These are phyloP conservation scores for Talaromyces sp. DNA, from an alignment of 2,329 filamentous ascomycete genomes.

Conservation along the genomic window DNA sequence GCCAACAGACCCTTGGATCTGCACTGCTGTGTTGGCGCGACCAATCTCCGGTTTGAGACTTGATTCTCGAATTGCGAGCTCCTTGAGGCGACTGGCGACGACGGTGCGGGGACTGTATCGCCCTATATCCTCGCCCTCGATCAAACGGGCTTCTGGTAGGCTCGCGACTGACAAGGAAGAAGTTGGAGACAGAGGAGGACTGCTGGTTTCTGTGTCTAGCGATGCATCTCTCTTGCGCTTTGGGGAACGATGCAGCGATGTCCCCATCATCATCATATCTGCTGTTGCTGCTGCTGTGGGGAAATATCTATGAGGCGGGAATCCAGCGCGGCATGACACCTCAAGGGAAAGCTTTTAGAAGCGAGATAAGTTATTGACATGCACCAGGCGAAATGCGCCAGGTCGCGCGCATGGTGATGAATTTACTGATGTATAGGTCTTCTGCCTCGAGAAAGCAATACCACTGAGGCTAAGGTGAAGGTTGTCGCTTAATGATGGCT, in stretches of 20 bases:
- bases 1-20: background rate
- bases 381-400: background rate
- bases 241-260: slow-evolving; percentile 22
- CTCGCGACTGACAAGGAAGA: slow-evolving; percentile 26
- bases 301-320: background rate
- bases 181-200: slow-evolving; percentile 25
- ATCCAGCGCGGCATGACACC: background rate
- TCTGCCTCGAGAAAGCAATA: background rate
- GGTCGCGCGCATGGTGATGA: background rate
- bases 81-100: slow-evolving; percentile 34
- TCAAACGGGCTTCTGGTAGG: slow-evolving; percentile 24
- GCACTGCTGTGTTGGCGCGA: slow-evolving; percentile 11
- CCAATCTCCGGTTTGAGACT: background rate
- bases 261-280: slow-evolving; percentile 26
- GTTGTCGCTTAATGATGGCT: background rate
- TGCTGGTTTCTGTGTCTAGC: slow-evolving; percentile 22
- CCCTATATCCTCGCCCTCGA: slow-evolving; percentile 26
- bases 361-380: background rate
- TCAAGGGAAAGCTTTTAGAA: background rate
- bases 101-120: slow-evolving; percentile 33
- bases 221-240: slow-evolving; percentile 31
- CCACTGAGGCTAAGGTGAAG: background rate
- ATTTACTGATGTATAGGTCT: background rate
- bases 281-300: background rate
- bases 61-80: slow-evolving; percentile 31